Base-by-base conservation (phyloP, 169 alveolate genomes). In the Plasmodium malariae region DNA sequence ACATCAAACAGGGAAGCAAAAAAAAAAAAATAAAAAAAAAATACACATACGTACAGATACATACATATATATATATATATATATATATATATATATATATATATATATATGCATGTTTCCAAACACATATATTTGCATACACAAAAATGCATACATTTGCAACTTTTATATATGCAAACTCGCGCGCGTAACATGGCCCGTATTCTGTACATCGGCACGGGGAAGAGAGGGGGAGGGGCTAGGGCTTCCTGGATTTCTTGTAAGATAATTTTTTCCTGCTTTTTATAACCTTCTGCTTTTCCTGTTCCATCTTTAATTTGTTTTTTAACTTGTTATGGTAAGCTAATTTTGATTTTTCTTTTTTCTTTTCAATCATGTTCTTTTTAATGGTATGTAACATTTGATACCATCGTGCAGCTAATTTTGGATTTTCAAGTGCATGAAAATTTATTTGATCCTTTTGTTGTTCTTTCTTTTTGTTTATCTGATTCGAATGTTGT, bases 341-440 rank as follows among this genome's bases (percentile, higher is more conserved):
- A 1, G 85, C n/a, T n/a, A 83, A n/a, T 32, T 65, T 54, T 49
- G 80, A 36, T 57, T 83, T 83, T 11, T 49, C 65, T 37, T 51
- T 83, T 32, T 40, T 65, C 32, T 65, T 67, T 2, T 49, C 80
- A n/a, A 83, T 17, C 1, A 83, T 83, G 28, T 83, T 83, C 28
- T 83, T 83, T 48, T 83, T 83, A 83, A 83, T 83, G 0, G 91
- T 51, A 6, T 65, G 91, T 59, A 83, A n/a, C 91, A 83, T 83
- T 68, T 83, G 91, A 59, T 83, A 83, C 91, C 91, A 83, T 36
- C 59, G 51, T 2, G 91, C 78, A 49, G 91, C 91, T 49, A 83
- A 36, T 43, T 65, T 83, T 3, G 91, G 91, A 37, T 96, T 97
- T 48, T 96, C 98, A 87, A 93, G 80, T 1, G 95, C 96, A 30